phyloP scores from a whole-genome alignment of 116 monocot species.

The Zostera marina region DNA sequence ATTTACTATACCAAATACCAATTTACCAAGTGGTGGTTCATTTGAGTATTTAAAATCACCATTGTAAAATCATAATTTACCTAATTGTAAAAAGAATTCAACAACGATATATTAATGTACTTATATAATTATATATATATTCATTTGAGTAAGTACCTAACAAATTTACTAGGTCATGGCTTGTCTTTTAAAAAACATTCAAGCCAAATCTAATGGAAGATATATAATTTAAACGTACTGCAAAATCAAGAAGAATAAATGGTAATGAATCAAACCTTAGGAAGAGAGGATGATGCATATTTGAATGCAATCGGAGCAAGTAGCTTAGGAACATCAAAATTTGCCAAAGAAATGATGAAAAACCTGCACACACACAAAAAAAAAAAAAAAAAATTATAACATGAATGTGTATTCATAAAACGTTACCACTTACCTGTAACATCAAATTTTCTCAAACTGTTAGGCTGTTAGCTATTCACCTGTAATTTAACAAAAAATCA shows the following conservation, averaged over 20 bases:
- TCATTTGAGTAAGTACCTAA: no score
- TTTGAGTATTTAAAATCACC: no score
- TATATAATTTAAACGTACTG: background rate
- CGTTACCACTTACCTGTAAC: no score
- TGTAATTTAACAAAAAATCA: conserved; percentile 83
- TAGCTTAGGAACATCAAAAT: conserved; percentile 55
- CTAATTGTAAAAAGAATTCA: no score
- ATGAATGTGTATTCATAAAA: background rate
- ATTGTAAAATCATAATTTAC: no score
- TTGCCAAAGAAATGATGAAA: conserved; percentile 33
- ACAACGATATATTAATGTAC: no score
- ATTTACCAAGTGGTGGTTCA: no score
- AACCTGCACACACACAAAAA: conserved; percentile 24
- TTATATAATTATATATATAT: no score
- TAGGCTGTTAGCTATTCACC: conserved; percentile 20
- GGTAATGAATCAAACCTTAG: conserved; percentile 33
- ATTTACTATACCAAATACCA: no score
- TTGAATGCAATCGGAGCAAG: conserved; percentile 60
- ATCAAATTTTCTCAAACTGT: background rate
- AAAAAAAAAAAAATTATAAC: background rate
- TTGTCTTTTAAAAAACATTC: no score
- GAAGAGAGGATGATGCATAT: conserved; percentile 56
- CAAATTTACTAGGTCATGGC: no score
- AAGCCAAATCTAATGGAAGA: no score
- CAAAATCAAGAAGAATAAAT: background rate